Base-by-base conservation (phyloP, 805 yeast species). In the Yamadazyma kitorensis region DNA sequence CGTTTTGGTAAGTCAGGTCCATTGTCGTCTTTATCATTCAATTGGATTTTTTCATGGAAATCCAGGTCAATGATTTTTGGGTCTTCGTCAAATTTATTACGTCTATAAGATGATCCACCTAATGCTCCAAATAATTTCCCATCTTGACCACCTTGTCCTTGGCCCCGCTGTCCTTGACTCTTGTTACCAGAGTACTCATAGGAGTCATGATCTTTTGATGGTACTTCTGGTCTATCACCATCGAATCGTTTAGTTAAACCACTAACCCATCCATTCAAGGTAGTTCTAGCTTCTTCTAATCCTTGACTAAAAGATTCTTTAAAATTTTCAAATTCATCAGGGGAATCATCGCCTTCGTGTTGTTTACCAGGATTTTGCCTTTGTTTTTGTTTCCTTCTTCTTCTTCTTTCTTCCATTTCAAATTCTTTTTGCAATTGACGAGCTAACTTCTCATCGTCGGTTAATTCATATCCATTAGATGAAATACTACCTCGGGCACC, bases 371-470 rank as follows among this genome's bases (percentile, higher is more conserved):
- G 33, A 25, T 34, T 30, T 2, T 29, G 18, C n/a, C 40, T 28
- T 35, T 41, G 37, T 30, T 31, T 39, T 27, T 44, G 41, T 31
- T 40, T 44, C 25, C 56, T 49, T 45, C 66, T 52, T 43, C 68
- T 55, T 37, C 57, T 49, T 25, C 60, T 53, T 40, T 64, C 72
- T 37, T 67, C 72, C 31, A 48, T 38, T 44, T 66, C 72, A 41
- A 70, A 83, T 49, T 82, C 77, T 48, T 78, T 75, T 40, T 91
- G 95, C 51, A 91, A 68, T 49, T 74, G 70, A 43, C 93, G 76
- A 1, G 98, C 98, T 46, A 88, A 68, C 14, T 75, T 64, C 58
- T 87, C 98, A 58, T 93, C 98, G 40, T 79, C 81, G 37, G 41
- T 37, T 13, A 45, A 37, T 5, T 40, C 31, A n/a, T n/a, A n/a